phyloP scores from a whole-genome alignment of 371 early-diverging fungal genomes.

The Syncephalis fuscata region DNA sequence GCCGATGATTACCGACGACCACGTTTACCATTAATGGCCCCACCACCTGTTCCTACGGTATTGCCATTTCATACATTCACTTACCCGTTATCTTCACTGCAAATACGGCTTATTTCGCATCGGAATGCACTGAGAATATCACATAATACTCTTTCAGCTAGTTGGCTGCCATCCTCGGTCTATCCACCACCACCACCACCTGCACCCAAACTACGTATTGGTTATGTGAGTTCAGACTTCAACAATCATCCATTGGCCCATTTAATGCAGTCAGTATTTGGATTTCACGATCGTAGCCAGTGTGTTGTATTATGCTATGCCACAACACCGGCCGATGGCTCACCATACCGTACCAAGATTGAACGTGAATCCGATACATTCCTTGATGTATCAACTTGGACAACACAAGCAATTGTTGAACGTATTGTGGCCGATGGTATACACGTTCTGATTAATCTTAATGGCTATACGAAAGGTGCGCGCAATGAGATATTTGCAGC shows the following conservation, averaged over 20 bases:
- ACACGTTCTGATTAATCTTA: constrained; percentile 76
- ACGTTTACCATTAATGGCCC: constrained; percentile 31
- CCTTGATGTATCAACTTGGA: constrained; percentile 57
- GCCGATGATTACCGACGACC: constrained; percentile 34
- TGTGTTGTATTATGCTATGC: constrained; percentile 71
- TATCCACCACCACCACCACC: constrained; percentile 68
- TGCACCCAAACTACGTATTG: constrained; percentile 40
- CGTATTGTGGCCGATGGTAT: constrained; percentile 56
- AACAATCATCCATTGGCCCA: constrained; percentile 85
- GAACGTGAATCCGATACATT: constrained; percentile 26
- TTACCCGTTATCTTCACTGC: constrained; percentile 62
- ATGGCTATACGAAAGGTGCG: constrained; percentile 90
- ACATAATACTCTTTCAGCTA: constrained; percentile 38
- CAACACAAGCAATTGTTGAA: constrained; percentile 60
- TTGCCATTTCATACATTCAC: constrained; percentile 91
- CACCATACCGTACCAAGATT: constrained; percentile 69
- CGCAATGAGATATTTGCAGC: constrained; percentile 89
- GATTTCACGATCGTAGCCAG: constrained; percentile 54
- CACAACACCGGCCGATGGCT: constrained; percentile 59
- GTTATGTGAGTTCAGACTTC: constrained; percentile 86
- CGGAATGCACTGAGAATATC: constrained; percentile 70
- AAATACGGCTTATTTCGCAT: constrained; percentile 74
- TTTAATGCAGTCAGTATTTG: constrained; percentile 89
- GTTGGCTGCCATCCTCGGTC: constrained; percentile 49
- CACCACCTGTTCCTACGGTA: constrained; percentile 67